A percentile compares a stretch with the other conserved stretches of the same genome.
phyloP scores from a whole-genome alignment of 106 monocot genomes.

The Dendrobium chrysotoxum region DNA sequence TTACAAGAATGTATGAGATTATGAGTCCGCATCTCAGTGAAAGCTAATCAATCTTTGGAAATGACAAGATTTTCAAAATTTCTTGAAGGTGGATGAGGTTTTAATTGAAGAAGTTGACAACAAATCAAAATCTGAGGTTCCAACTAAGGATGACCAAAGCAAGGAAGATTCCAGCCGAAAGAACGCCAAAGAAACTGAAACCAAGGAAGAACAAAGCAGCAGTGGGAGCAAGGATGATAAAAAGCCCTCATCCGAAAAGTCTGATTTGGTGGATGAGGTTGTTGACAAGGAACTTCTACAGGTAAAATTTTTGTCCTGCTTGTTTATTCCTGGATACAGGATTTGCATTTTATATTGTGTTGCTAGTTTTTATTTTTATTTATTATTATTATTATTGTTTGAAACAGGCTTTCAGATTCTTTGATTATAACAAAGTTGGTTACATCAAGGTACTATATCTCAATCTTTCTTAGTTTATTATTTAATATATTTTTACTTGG shows the following conservation, averaged over 20 bases:
- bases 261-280: constrained; percentile 21
- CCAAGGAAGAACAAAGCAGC: constrained; percentile 10
- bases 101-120: background rate
- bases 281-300: constrained; percentile 72
- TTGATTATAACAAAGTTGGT: constrained; percentile 68
- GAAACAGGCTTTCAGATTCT: constrained; percentile 80
- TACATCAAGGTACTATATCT: constrained; percentile 58
- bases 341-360: background rate
- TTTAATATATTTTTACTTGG: background rate
- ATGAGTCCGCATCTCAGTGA: no score
- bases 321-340: background rate
- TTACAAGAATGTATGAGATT: no score
- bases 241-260: constrained; percentile 9
- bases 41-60: background rate
- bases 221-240: constrained; percentile 20
- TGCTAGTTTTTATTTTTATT: background rate
- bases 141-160: constrained; percentile 1
- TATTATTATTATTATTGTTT: background rate
- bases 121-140: constrained; percentile 18
- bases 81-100: constrained; percentile 12
- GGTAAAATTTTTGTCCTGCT: constrained; percentile 25
- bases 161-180: constrained; percentile 13
- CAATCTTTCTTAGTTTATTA: background rate
- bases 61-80: background rate
- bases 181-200: background rate